phyloP scores from a whole-genome alignment of 2,329 filamentous ascomycete genomes.

The Venturia nashicola region DNA sequence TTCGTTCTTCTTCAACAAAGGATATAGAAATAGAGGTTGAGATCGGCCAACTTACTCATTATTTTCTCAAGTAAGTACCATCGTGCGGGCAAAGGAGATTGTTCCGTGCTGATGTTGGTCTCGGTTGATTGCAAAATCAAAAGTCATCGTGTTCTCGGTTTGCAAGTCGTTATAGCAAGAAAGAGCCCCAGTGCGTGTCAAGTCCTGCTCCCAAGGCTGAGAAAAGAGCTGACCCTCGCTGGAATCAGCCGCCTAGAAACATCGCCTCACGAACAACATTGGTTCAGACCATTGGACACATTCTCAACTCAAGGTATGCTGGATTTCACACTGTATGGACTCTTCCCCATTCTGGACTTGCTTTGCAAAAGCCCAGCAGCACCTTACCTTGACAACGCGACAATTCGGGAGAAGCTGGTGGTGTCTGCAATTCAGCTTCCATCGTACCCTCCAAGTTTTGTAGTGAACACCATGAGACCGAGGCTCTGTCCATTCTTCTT shows the following conservation, averaged over 20 bases:
- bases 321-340: not conserved
- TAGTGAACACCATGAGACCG: not conserved
- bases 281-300: not conserved
- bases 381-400: not conserved
- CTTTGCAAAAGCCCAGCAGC: not conserved
- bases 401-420: not conserved
- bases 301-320: not conserved
- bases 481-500: not conserved
- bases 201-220: not conserved
- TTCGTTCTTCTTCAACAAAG: not conserved
- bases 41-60: not conserved
- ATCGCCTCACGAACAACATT: not conserved
- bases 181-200: not conserved
- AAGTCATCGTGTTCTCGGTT: not conserved
- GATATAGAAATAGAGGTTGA: not conserved
- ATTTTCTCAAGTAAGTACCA: not conserved
- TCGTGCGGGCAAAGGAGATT: not conserved
- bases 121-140: not conserved
- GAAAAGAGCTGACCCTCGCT: not conserved
- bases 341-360: not conserved
- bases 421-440: not conserved
- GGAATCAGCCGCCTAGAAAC: not conserved
- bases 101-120: not conserved
- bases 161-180: not conserved
- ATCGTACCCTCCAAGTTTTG: not conserved